Base-by-base conservation (phyloP, 176 grass and related monocot species). In the Eragrostis nindensis region DNA sequence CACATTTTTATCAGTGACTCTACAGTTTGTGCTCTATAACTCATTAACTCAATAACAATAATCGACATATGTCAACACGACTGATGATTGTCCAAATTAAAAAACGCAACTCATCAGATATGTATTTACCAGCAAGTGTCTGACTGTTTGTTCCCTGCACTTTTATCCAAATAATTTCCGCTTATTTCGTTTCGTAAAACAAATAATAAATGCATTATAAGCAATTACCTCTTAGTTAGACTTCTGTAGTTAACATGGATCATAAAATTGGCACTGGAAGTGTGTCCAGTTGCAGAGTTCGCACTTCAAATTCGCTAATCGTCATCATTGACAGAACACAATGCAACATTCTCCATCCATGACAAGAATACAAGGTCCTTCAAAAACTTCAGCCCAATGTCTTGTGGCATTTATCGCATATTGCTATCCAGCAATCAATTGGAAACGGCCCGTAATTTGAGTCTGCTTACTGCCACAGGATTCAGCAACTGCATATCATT, bases 161-260 rank as follows among this genome's bases (percentile, higher is more conserved):
- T 92, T 74, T 40, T 69, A 87, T 62, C 82, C 86, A 82, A 85
- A 18, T 77, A 70, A 87, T 56, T 89, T 80, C 80, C 74, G 70
- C 57, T 85, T 70, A n/a, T n/a, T n/a, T n/a, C n/a, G 74, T 41
- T 70, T 49, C 88, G 75, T 9, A 45, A 59, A 66, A 87, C 70
- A 71, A 67, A 43, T 69, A 82, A 43, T 45, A 52, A 19, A 72
- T 11, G 16, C 27, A 72, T 17, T 52, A 1, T 0, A 64, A n/a
- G 5, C 7, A 4, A 15, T 62, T 84, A 92, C 87, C 85, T 86
- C 53, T 22, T 56, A 56, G 53, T 56, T 86, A 70, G 63, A 86
- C 56, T 63, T 54, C 76, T 75, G 62, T 64, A 83, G 42, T 71
- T 75, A 67, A 84, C 80, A 84, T 42, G 76, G 73, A 59, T 82